Conservation (phyloP, 2,329 filamentous ascomycete genomes). For the Calonectria honghensis region DNA sequence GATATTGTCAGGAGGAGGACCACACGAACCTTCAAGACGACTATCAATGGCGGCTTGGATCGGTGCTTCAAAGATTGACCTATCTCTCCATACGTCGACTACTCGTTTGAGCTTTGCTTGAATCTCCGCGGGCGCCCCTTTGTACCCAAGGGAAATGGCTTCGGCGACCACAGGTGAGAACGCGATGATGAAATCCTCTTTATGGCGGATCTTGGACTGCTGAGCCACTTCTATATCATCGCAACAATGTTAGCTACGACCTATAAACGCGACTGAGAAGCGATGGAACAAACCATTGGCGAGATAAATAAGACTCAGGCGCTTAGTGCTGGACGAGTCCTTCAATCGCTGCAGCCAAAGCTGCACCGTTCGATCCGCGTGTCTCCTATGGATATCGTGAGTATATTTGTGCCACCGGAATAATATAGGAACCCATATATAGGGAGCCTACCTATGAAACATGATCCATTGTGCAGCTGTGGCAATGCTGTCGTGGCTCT, state of each 20-base stretch:
- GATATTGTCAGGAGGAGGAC: neutral
- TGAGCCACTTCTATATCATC: slow-evolving; percentile 87
- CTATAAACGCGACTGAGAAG: neutral
- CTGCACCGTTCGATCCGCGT: slow-evolving; percentile 93
- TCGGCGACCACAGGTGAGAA: slow-evolving; percentile 95
- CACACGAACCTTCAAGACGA: slow-evolving; percentile 80
- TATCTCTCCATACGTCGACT: slow-evolving; percentile 94
- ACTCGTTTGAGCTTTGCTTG: slow-evolving; percentile 92
- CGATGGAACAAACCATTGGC: slow-evolving; percentile 83
- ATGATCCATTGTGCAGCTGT: slow-evolving; percentile 99
- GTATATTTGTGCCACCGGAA: slow-evolving; percentile 12
- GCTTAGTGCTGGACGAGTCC: slow-evolving; percentile 89
- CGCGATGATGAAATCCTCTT: slow-evolving; percentile 93
- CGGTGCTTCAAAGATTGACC: slow-evolving; percentile 86
- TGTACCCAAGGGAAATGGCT: slow-evolving; percentile 92
- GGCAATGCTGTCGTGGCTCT: slow-evolving; percentile 97
- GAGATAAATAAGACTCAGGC: slow-evolving; percentile 93
- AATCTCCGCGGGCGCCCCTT: slow-evolving; percentile 88
- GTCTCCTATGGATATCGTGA: slow-evolving; percentile 75
- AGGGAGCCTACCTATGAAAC: slow-evolving; percentile 87
- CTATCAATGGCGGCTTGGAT: slow-evolving; percentile 89
- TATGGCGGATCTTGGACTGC: slow-evolving; percentile 93
- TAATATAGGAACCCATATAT: neutral
- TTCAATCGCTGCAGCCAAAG: slow-evolving; percentile 94
- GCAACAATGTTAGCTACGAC: slow-evolving; percentile 32